Evolutionary conservation across 2,329 filamentous ascomycete genomes (phyloP).

Genomic region (Penicillium digitatum): DNA sequence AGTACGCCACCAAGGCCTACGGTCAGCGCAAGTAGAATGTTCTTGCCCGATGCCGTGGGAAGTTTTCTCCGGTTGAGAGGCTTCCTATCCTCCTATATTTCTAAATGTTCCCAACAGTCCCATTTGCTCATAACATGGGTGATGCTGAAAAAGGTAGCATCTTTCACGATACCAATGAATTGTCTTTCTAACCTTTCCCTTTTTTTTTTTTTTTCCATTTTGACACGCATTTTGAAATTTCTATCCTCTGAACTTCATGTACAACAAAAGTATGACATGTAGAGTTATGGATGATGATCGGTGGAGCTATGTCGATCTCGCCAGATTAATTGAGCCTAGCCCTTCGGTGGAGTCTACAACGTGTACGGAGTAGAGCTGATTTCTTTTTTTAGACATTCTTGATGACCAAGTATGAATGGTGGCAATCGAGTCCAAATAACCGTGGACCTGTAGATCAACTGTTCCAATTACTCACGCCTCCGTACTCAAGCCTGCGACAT

Average conservation of each 20-base stretch:
- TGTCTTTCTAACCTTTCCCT: constrained; percentile 4
- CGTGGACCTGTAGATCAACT: neutral
- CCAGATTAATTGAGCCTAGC: neutral
- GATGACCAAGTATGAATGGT: neutral
- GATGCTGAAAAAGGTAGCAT: constrained; percentile 18
- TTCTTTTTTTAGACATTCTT: neutral
- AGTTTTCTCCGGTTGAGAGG: neutral
- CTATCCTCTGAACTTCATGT: neutral
- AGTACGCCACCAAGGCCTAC: constrained; percentile 94
- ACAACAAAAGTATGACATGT: too few relatives aligned
- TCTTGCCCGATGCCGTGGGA: neutral
- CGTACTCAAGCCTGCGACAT: too few relatives aligned
- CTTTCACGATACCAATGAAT: constrained; percentile 27
- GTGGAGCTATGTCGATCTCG: constrained; percentile 2
- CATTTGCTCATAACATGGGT: constrained; percentile 1
- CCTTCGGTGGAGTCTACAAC: neutral
- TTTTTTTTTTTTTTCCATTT: neutral
- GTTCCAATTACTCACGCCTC: neutral
- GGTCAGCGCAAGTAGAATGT: constrained; percentile 58
- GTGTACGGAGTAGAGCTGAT: neutral
- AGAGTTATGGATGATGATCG: neutral
- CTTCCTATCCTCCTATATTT: neutral
- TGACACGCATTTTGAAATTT: neutral
- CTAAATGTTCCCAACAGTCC: constrained; percentile 17
- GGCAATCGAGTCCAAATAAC: neutral